Percentiles rank a stretch among this genome's conserved stretches.
Evolutionary conservation across 2,329 filamentous ascomycete genomes (phyloP).

Genomic region (Ophiostoma fasciatum): DNA sequence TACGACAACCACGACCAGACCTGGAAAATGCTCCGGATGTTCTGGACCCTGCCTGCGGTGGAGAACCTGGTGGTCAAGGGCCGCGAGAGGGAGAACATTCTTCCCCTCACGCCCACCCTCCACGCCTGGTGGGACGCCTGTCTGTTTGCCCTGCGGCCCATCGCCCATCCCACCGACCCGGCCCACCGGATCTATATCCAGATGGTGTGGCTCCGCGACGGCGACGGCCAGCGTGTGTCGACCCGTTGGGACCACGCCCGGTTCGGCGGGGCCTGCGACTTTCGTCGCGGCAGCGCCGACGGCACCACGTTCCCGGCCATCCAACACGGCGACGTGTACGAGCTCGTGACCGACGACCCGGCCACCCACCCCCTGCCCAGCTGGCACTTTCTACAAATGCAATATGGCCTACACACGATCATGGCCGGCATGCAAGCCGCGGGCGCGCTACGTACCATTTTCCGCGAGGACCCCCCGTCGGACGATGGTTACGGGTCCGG

Average conservation of each 20-base stretch:
- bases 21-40: not conserved
- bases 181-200: slow-evolving; percentile 1
- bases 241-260: not conserved
- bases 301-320: not conserved
- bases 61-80: not conserved
- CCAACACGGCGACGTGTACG: slow-evolving; percentile 5
- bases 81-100: not conserved
- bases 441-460: not conserved
- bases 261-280: slow-evolving; percentile 3
- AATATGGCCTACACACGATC: slow-evolving; percentile 5
- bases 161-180: not conserved
- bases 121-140: slow-evolving; percentile 2
- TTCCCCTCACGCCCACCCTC: slow-evolving; percentile 1
- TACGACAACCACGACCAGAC: no score
- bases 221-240: not conserved
- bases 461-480: slow-evolving; percentile 1
- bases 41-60: not conserved
- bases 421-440: slow-evolving; percentile 2
- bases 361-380: not conserved
- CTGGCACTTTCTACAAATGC: not conserved
- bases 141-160: not conserved
- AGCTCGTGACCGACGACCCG: slow-evolving; percentile 1
- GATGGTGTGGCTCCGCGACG: slow-evolving; percentile 4
- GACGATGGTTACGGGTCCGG: not conserved
- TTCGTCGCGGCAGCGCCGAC: not conserved